Base-by-base conservation (phyloP, 108 stramenopile species). In the Cyclotella sp. region DNA sequence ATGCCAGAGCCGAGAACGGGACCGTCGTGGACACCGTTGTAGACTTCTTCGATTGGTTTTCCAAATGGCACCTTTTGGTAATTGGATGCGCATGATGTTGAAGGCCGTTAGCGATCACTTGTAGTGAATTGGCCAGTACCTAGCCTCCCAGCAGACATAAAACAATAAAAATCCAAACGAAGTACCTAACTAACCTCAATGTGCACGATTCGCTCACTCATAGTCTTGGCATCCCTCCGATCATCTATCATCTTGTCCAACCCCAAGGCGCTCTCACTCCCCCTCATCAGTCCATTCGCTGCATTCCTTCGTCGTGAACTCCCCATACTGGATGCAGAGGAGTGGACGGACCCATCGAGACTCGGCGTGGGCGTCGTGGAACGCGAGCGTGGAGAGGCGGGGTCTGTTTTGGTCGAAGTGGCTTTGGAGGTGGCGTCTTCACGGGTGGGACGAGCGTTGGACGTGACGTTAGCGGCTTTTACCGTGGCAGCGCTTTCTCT, bases 11-110 rank as follows among this genome's bases (percentile, higher is more conserved):
- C 95, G 22, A 96, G 77, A 8, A 88, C 77, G 2, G 78, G 81
- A 46, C 95, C 95, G 79, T 91, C 85, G 68, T 93, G 90, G 11
- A 96, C 90, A 2, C 92, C 92, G 47, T 89, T 84, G 77, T 96
- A 96, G n/a, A 96, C 82, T 68, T 89, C 83, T 83, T 92, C 90
- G 51, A 92, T 91, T 15, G 88, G 89, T 42, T 87, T 80, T 24
- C 91, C 91, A 73, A 86, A 88, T 28, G 85, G 87, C n/a, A 82
- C 81, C 81, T 81, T 49, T 47, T 8, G 62, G 42, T 39, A 22
- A 54, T n/a, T 43, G 5, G 0, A 47, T 1, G 65, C 16, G 19
- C 34, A 34, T 34, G 6, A 34, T 34, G 34, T 2, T 34, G 34
- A 6, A 34, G 34, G 34, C 34, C 34, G 34, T 34, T 34, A 34